Evolutionary conservation across 768 basidiomycete species (phyloP).

Genomic region (Mrakia frigida): DNA sequence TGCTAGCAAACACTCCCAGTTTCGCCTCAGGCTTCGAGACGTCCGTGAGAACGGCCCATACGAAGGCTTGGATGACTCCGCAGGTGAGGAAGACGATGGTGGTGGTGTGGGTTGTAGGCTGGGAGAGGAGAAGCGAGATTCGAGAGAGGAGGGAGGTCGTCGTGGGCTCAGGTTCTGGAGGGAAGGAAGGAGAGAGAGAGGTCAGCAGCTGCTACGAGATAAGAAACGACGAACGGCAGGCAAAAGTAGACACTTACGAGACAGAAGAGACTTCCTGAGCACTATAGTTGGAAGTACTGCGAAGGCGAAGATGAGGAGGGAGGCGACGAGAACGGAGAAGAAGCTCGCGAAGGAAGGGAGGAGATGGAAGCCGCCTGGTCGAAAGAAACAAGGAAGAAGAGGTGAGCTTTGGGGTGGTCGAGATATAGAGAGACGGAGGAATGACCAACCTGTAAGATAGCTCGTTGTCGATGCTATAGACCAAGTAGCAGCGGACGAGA

Average conservation of each 20-base stretch:
- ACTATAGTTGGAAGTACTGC: conserved; percentile 30
- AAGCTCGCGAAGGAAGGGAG: conserved; percentile 16
- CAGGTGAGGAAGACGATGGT: conserved; percentile 25
- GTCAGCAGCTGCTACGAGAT: too few species aligned
- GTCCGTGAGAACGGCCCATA: conserved; percentile 18
- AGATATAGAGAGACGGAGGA: not conserved
- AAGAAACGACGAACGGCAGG: too few species aligned
- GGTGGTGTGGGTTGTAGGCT: conserved; percentile 11
- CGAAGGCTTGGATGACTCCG: conserved; percentile 18
- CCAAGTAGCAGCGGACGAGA: conserved; percentile 11
- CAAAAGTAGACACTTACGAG: conserved; percentile 4
- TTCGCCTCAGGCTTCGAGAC: conserved; percentile 12
- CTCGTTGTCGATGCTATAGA: not conserved
- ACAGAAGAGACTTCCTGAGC: conserved; percentile 26
- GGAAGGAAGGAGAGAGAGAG: not conserved
- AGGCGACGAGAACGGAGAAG: conserved; percentile 9
- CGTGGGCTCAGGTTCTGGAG: conserved; percentile 21
- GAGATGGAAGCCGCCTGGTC: conserved; percentile 9
- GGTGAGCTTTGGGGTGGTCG: not conserved
- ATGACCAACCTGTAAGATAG: conserved; percentile 9
- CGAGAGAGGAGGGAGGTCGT: conserved; percentile 13
- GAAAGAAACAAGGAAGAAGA: not conserved
- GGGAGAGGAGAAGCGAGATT: not conserved
- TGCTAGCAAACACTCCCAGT: conserved; percentile 25
- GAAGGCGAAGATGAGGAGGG: conserved; percentile 18